Base-by-base conservation (phyloP, 2,329 filamentous ascomycete genomes). In the Penicillium sclerotiorum region DNA sequence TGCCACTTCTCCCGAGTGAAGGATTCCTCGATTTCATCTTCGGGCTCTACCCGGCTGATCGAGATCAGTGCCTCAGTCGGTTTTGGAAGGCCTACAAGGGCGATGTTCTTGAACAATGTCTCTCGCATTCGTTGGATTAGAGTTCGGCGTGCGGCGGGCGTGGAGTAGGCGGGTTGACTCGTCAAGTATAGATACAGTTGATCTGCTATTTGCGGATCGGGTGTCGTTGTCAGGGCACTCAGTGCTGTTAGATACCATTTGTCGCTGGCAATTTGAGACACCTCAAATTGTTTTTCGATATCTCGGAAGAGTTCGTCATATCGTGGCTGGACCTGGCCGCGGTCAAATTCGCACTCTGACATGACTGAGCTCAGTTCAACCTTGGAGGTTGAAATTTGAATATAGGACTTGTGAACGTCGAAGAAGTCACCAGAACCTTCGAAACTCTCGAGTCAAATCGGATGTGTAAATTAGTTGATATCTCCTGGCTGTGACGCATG, bases 11-110 rank as follows among this genome's bases (percentile, higher is more conserved):
- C 74, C 57, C 82, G 76, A 4, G 76, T 79, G 48, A 68, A 70
- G 5, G 66, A 72, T 18, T 70, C 77, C 52, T 85, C 81, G 27
- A 73, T 75, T 57, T 85, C 82, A 58, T 83, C 80, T 0, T 68
- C 71, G 38, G 59, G 60, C 54, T 82, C 77, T 2, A 78, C 61
- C 2, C 69, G 66, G 38, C 67, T 72, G 41, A 84, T 81, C 15
- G 73, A 69, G 17, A 83, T 70, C 30, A 83, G 75, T 2, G 80
- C 76, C 56, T 84, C 81, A 2, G 84, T 60, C 1, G 81, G 80
- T 59, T 82, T 84, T 59, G 79, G 81, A 0, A 85, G 78, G 1
- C 82, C 82, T 4, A 82, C 72, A 2, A 85, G 65, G 12, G 70
- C 68, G 4, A 81, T 71, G 4, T 75, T 67, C 63, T 86, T 84